Evolutionary conservation across 2,329 filamentous ascomycete species (phyloP).

Genomic region (Whalleya microplaca): DNA sequence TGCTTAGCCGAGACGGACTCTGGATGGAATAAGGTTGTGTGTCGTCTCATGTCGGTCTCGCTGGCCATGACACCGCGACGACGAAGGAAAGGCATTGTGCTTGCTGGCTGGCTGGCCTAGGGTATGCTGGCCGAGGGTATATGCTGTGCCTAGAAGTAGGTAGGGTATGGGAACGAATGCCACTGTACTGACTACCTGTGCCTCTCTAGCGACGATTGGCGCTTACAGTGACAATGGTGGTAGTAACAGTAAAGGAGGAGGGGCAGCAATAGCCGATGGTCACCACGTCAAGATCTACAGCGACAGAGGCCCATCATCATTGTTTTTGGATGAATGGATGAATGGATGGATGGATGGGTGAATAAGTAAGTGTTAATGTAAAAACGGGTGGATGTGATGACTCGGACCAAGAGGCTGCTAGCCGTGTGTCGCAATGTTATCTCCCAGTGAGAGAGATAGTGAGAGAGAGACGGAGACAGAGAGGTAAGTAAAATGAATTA

Average conservation of each 20-base stretch:
- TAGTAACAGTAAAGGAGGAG: not conserved
- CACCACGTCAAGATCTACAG: conserved; percentile 35
- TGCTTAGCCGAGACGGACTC: conserved; percentile 18
- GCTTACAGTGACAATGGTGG: conserved; percentile 9
- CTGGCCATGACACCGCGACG: conserved; percentile 63
- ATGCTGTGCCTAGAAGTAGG: conserved; percentile 26
- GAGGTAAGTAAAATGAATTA: too few species aligned
- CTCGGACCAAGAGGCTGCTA: not conserved
- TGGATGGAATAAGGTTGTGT: conserved; percentile 44
- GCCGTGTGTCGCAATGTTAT: not conserved
- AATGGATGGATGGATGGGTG: too few species aligned
- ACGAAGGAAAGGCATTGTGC: conserved; percentile 65
- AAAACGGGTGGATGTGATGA: not conserved
- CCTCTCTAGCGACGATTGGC: conserved; percentile 21
- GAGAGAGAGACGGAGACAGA: too few species aligned
- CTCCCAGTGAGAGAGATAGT: too few species aligned
- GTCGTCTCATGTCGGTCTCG: conserved; percentile 62
- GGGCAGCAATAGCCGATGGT: conserved; percentile 25
- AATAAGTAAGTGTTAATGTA: too few species aligned
- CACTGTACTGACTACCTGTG: conserved; percentile 16
- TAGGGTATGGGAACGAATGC: too few species aligned
- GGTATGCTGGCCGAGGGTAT: too few species aligned
- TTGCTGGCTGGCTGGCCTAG: too few species aligned
- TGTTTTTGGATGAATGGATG: conserved; percentile 5
- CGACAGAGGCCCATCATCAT: conserved; percentile 34